These are phyloP conservation scores for Amanita inopinata DNA, from an alignment of 768 basidiomycete species.

Conservation along the genomic window DNA sequence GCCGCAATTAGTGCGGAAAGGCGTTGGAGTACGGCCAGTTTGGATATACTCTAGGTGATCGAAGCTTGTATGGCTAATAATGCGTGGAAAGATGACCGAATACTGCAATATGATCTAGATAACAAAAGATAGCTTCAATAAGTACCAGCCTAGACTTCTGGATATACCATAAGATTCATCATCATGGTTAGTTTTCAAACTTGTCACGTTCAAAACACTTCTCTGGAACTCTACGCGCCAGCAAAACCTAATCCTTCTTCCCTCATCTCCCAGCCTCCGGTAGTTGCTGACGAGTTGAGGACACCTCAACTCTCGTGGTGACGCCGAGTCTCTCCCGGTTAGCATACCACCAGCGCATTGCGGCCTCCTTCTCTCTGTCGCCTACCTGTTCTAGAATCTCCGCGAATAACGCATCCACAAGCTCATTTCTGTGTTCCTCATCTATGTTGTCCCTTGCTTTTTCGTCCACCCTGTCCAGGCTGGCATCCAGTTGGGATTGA, in stretches of 20 bases:
- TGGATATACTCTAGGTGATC: neutral
- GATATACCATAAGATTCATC: no score
- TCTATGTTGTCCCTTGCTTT: constrained; percentile 16
- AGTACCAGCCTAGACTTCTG: no score
- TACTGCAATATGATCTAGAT: no score
- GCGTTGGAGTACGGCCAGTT: neutral
- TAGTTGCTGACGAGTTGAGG: no score
- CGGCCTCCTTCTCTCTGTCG: constrained; percentile 59
- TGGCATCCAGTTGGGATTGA: constrained; percentile 1
- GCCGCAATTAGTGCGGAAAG: neutral
- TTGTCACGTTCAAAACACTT: no score
- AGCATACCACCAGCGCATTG: constrained; percentile 67
- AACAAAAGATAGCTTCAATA: no score
- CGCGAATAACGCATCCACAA: constrained; percentile 48
- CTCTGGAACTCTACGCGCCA: no score
- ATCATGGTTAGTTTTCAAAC: no score
- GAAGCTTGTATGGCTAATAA: no score
- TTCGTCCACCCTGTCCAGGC: constrained; percentile 10
- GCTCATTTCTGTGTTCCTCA: constrained; percentile 25
- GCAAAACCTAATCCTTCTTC: no score
- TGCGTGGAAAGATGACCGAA: no score
- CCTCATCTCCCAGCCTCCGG: no score
- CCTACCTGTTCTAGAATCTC: constrained; percentile 58
- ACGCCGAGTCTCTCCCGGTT: constrained; percentile 18
- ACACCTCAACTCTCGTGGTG: neutral